A percentile compares a stretch with the other conserved stretches of the same genome.
phyloP scores from a whole-genome alignment of 2,329 filamentous ascomycete genomes.

The Gaeumannomyces tritici region DNA sequence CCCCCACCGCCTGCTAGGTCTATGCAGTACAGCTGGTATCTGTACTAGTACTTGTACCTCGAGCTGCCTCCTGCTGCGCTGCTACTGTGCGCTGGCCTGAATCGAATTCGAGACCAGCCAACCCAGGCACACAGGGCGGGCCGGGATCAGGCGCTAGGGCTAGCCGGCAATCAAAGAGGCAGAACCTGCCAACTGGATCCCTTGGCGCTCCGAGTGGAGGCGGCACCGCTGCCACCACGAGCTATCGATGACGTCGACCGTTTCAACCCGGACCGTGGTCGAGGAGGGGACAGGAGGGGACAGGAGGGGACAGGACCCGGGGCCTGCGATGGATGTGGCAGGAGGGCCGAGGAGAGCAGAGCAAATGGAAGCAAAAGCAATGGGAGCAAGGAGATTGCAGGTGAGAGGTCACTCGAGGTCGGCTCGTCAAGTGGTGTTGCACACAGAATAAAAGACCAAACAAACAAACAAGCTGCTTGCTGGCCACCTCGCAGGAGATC shows the following conservation, averaged over 20 bases:
- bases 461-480: background rate
- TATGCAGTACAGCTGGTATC: too few species aligned
- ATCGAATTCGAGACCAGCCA: background rate
- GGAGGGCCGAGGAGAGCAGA: too few species aligned
- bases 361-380: too few species aligned
- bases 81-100: background rate
- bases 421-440: background rate
- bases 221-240: background rate
- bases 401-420: background rate
- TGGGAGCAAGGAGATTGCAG: too few species aligned
- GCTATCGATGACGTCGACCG: constrained; percentile 3
- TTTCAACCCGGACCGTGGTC: background rate
- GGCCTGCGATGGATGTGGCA: too few species aligned
- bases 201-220: background rate
- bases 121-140: background rate
- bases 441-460: background rate
- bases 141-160: background rate
- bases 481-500: background rate
- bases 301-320: too few species aligned
- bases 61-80: too few species aligned
- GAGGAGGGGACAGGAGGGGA: too few species aligned
- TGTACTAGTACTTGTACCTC: too few species aligned
- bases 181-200: background rate
- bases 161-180: constrained; percentile 2
- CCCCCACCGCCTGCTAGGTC: background rate